Evolutionary conservation across 257 asterid genomes (phyloP), one percentile per base, ranked within the genome.

Genomic region (Misopates orontium): DNA sequence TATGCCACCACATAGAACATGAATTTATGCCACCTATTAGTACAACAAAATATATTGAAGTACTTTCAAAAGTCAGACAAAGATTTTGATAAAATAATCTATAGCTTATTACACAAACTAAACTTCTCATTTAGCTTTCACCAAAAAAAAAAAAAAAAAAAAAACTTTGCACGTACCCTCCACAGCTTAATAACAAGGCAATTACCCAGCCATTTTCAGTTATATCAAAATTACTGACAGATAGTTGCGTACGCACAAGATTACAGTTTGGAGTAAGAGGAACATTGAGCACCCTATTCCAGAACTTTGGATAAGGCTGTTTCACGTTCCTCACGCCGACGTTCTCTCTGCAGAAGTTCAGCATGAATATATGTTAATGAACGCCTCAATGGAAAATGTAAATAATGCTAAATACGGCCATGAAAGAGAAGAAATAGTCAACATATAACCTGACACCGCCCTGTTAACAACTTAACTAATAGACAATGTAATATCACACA

Each of bases 321-420:
- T 72, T 88, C 95, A 61, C 73, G 88, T 79, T 91, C 88, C 69
- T 48, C 79, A 45, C 71, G 79, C 59, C 84, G 71, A 62, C 67
- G 80, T 62, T 84, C 94, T 69, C 98, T 83, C 96, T 88, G 85
- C 52, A 71, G 16, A 77, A 66, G 70, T 42, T 60, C 68, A 62
- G 74, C 48, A 68, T 63, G 47, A 73, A 18, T n/a, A n/a, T n/a
- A 60, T 36, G 8, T 36, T 9, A 68, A 67, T 63, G 54, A 56
- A 62, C 58, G 23, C 3, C 15, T 8, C 60, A 3, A 23, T 40
- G 40, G 31, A 45, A 18, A 25, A 60, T 10, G 14, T 39, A 15
- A 24, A 49, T 39, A 47, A 11, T 20, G 25, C 15, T 41, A 23
- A 40, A 56, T 13, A 48, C 52, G 11, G 32, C 60, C 16, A 58